Evolutionary conservation across 2,329 filamentous ascomycete genomes (phyloP).

Genomic region (Fusarium sp.): DNA sequence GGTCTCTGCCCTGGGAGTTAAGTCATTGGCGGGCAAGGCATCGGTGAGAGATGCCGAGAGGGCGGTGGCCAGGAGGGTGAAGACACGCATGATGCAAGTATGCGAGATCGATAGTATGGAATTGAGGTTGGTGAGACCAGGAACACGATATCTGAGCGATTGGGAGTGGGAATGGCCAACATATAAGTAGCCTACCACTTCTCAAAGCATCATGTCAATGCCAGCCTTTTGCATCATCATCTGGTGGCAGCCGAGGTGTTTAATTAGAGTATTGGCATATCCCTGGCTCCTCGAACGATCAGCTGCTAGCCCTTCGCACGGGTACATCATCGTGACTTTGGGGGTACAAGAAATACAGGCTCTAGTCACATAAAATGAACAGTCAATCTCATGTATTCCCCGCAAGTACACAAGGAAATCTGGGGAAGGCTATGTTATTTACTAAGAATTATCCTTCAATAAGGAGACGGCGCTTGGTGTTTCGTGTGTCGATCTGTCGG

Average conservation of each 20-base stretch:
- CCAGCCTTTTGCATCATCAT: too few species aligned
- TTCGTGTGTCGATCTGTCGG: slow-evolving; percentile 22
- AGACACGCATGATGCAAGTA: slow-evolving; percentile 7
- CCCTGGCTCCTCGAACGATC: too few species aligned
- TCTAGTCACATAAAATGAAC: not conserved
- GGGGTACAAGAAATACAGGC: too few species aligned
- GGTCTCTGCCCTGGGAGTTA: not conserved
- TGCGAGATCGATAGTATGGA: not conserved
- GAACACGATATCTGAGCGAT: not conserved
- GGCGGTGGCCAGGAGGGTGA: slow-evolving; percentile 10
- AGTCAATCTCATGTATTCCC: slow-evolving; percentile 8
- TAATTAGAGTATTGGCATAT: too few species aligned
- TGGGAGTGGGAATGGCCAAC: not conserved
- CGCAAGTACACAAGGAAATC: not conserved
- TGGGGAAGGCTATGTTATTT: slow-evolving; percentile 12
- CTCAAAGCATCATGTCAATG: not conserved
- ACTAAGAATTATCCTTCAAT: slow-evolving; percentile 11
- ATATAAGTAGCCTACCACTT: not conserved
- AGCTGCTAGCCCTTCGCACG: not conserved
- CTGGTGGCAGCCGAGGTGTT: too few species aligned
- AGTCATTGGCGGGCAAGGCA: slow-evolving; percentile 16
- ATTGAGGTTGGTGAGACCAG: too few species aligned
- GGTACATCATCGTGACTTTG: too few species aligned
- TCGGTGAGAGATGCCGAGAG: slow-evolving; percentile 17
- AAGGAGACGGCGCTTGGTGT: slow-evolving; percentile 4